Evolutionary conservation across 2,329 filamentous ascomycete genomes (phyloP).

Genomic region (Teratosphaeria viscida): DNA sequence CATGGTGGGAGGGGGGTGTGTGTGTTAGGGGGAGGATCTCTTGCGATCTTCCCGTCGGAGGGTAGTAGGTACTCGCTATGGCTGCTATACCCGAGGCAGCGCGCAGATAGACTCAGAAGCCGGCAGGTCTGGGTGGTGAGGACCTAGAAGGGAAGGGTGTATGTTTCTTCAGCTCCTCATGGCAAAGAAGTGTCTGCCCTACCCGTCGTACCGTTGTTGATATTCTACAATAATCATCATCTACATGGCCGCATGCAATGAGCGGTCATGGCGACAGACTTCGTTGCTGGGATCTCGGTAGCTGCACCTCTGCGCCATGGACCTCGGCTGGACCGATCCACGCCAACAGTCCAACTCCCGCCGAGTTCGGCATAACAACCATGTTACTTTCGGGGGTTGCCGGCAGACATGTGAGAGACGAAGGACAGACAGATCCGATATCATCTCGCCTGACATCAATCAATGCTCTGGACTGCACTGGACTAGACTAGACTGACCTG

Average conservation of each 20-base stretch:
- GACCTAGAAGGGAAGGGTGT: background rate
- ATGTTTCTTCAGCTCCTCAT: background rate
- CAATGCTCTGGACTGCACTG: background rate
- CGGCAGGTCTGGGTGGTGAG: background rate
- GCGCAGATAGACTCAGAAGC: background rate
- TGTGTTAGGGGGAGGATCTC: background rate
- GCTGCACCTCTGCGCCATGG: background rate
- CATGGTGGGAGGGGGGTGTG: slow-evolving; percentile 8
- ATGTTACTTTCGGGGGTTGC: background rate
- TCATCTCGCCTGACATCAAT: background rate
- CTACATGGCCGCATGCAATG: background rate
- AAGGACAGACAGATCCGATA: too few relatives aligned
- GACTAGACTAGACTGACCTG: too few relatives aligned
- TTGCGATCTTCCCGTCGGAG: background rate
- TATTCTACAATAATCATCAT: background rate
- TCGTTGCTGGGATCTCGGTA: background rate
- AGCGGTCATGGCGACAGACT: background rate
- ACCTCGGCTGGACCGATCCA: background rate
- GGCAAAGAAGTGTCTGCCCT: background rate
- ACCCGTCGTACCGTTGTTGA: background rate
- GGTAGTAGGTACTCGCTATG: background rate
- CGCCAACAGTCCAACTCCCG: too few relatives aligned
- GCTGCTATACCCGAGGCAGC: background rate
- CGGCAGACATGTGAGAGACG: background rate
- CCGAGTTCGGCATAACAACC: background rate